Conservation (phyloP, 2,329 filamentous ascomycete species). For the Pyricularia sp. region DNA sequence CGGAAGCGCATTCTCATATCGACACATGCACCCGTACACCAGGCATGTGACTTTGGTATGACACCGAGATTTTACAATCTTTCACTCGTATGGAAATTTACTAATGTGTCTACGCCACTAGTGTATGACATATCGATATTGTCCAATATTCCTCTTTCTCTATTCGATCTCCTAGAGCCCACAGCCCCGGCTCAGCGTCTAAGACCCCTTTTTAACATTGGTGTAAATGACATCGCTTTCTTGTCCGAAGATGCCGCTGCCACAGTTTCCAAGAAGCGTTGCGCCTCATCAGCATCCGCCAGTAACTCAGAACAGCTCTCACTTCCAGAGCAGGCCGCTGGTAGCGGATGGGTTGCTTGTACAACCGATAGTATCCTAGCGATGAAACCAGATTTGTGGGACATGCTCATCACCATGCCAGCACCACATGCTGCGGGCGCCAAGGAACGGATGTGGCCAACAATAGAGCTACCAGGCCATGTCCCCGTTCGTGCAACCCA, state of each 20-base stretch:
- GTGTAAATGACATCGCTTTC: conserved; percentile 81
- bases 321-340: conserved; percentile 29
- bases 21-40: conserved; percentile 71
- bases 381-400: conserved; percentile 77
- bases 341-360: conserved; percentile 77
- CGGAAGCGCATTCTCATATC: conserved; percentile 82
- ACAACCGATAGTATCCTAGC: conserved; percentile 89
- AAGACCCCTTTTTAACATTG: conserved; percentile 80
- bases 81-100: conserved; percentile 11
- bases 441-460: conserved; percentile 58
- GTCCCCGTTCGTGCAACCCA: conserved; percentile 71
- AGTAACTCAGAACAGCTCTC: conserved; percentile 14
- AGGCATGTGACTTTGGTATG: conserved; percentile 77
- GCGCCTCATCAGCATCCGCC: conserved; percentile 4
- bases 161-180: conserved; percentile 54
- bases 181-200: conserved; percentile 51
- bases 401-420: conserved; percentile 76
- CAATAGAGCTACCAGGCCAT: conserved; percentile 53
- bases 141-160: conserved; percentile 69
- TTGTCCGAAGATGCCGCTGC: conserved; percentile 43
- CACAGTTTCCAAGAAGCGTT: conserved; percentile 8
- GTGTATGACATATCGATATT: conserved; percentile 93
- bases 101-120: conserved; percentile 19
- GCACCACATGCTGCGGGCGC: conserved; percentile 44
- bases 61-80: not conserved